Evolutionary conservation across 1,284 basidiomycete genomes (phyloP).

Genomic region (Pseudozyma thailandica): DNA sequence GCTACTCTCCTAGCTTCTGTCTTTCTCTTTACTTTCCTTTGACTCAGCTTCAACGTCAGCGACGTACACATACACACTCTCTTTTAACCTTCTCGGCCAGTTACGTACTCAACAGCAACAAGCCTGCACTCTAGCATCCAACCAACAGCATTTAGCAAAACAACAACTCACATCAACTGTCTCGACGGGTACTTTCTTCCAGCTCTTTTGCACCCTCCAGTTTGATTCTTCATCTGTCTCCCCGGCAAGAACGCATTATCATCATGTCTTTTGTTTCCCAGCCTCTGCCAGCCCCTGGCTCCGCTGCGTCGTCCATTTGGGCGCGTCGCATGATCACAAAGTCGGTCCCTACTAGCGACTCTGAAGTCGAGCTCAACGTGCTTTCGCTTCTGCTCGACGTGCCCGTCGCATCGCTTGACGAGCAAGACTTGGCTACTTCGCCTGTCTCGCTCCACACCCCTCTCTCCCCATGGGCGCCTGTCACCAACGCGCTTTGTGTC

Average conservation of each 20-base stretch:
- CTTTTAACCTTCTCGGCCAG: not conserved
- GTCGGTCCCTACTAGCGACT: slow-evolving; percentile 6
- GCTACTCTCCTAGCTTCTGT: not conserved
- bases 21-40: slow-evolving; percentile 3
- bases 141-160: slow-evolving; percentile 4
- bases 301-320: slow-evolving; percentile 31
- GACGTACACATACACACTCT: slow-evolving; percentile 3
- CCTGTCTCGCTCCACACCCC: slow-evolving; percentile 9
- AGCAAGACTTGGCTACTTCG: slow-evolving; percentile 1
- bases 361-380: slow-evolving; percentile 42
- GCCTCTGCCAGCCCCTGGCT: slow-evolving; percentile 4
- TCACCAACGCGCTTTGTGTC: slow-evolving; percentile 1
- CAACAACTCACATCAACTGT: slow-evolving; percentile 2
- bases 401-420: slow-evolving; percentile 23
- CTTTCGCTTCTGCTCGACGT: slow-evolving; percentile 36
- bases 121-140: not conserved
- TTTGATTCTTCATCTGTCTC: not conserved
- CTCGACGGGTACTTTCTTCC: not conserved
- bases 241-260: not conserved
- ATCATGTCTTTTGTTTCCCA: slow-evolving; percentile 21
- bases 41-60: not conserved
- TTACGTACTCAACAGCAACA: not conserved
- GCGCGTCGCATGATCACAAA: slow-evolving; percentile 36
- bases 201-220: slow-evolving; percentile 12
- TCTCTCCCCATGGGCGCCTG: slow-evolving; percentile 11